phyloP scores from a whole-genome alignment of 75 land plant genomes.

The Pinus taeda region DNA sequence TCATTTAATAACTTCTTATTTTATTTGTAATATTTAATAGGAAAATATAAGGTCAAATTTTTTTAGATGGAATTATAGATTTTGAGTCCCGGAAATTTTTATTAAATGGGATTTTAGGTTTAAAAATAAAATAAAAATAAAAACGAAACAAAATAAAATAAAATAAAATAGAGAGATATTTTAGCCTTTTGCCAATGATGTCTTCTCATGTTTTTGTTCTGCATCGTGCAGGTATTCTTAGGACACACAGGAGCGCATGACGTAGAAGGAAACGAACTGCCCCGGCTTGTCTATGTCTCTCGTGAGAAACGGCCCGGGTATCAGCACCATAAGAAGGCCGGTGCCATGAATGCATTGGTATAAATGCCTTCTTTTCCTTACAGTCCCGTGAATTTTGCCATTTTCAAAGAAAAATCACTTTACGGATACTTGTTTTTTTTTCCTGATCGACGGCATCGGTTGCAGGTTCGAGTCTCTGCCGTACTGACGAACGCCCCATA shows the following conservation, averaged over 20 bases:
- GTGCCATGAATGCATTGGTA: slow-evolving; percentile 86
- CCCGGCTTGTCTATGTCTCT: slow-evolving; percentile 71
- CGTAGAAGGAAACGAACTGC: slow-evolving; percentile 68
- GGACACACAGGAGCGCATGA: slow-evolving; percentile 66
- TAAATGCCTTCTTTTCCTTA: not conserved
- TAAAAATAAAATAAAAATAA: too few species aligned
- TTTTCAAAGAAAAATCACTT: too few species aligned
- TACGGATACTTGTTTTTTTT: not conserved
- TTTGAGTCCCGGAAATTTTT: too few species aligned
- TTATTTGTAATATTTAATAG: too few species aligned
- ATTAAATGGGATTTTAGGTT: too few species aligned
- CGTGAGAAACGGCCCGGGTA: slow-evolving; percentile 81
- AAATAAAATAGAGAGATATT: too few species aligned
- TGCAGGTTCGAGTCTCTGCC: slow-evolving; percentile 74
- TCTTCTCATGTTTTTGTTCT: not conserved
- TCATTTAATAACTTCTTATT: too few species aligned
- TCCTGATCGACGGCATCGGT: slow-evolving; percentile 8
- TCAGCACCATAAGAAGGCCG: slow-evolving; percentile 82
- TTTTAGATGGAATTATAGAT: too few species aligned
- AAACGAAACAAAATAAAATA: too few species aligned
- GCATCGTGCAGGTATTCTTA: slow-evolving; percentile 51
- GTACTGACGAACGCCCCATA: slow-evolving; percentile 78
- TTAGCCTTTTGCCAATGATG: too few species aligned
- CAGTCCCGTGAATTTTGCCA: too few species aligned
- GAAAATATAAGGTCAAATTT: too few species aligned